These are phyloP conservation scores for Penicillium freii DNA, from an alignment of 2,329 filamentous ascomycete genomes.

Conservation along the genomic window DNA sequence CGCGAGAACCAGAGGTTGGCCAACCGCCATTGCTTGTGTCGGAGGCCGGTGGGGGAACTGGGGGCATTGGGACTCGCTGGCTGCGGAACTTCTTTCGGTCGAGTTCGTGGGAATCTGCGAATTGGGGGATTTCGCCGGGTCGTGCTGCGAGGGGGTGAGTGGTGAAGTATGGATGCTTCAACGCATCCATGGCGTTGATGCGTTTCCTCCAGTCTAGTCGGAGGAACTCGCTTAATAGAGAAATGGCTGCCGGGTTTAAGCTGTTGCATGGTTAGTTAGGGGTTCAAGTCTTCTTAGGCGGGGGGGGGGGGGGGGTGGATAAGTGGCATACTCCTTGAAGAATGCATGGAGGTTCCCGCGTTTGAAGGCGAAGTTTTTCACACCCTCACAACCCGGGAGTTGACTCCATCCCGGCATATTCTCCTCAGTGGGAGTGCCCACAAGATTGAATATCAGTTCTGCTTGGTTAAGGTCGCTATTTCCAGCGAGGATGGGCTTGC, in stretches of 20 bases:
- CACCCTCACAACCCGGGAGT: slow-evolving; percentile 75
- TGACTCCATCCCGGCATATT: slow-evolving; percentile 89
- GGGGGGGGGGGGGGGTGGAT: no score
- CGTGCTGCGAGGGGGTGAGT: slow-evolving; percentile 73
- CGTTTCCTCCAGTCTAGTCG: slow-evolving; percentile 84
- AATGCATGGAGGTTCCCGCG: slow-evolving; percentile 66
- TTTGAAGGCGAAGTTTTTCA: slow-evolving; percentile 61
- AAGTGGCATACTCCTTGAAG: slow-evolving; percentile 65
- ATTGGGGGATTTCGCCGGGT: slow-evolving; percentile 83
- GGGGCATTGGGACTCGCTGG: slow-evolving; percentile 77
- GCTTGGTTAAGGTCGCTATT: slow-evolving; percentile 87
- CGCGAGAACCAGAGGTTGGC: slow-evolving; percentile 36
- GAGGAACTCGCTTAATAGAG: slow-evolving; percentile 76
- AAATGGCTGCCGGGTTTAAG: slow-evolving; percentile 69
- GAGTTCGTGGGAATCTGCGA: slow-evolving; percentile 95
- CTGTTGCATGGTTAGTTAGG: slow-evolving; percentile 36
- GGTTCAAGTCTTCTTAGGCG: not conserved
- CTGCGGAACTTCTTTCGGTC: slow-evolving; percentile 88
- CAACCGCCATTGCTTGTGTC: slow-evolving; percentile 66
- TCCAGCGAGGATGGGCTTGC: slow-evolving; percentile 87
- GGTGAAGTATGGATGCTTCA: slow-evolving; percentile 89
- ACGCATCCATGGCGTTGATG: slow-evolving; percentile 89
- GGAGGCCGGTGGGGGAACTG: slow-evolving; percentile 86
- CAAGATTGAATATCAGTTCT: slow-evolving; percentile 88
- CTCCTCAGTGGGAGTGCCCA: slow-evolving; percentile 83